phyloP scores from a whole-genome alignment of 2,329 filamentous ascomycete species.

The Fusarium verticillioides region DNA sequence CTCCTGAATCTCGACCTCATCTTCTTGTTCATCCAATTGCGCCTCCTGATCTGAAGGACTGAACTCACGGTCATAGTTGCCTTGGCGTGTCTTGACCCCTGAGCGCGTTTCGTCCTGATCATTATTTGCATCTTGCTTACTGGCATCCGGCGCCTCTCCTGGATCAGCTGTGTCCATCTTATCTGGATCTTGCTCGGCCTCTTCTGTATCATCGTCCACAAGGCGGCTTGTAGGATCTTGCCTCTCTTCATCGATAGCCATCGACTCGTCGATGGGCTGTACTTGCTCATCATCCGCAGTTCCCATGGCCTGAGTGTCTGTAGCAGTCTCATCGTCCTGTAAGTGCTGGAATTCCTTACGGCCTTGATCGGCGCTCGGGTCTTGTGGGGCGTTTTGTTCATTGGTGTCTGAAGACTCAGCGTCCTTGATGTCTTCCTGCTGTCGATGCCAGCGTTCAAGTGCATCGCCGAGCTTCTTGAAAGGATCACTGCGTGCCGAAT shows the following conservation, averaged over 20 bases:
- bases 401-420: constrained; percentile 55
- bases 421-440: constrained; percentile 83
- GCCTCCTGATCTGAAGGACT: constrained; percentile 57
- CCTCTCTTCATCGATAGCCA: constrained; percentile 81
- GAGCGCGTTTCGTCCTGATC: constrained; percentile 66
- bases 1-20: constrained; percentile 61
- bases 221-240: constrained; percentile 60
- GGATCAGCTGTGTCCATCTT: constrained; percentile 56
- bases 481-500: constrained; percentile 68
- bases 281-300: constrained; percentile 89
- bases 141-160: constrained; percentile 53
- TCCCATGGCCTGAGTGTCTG: constrained; percentile 93
- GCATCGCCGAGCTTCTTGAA: constrained; percentile 97
- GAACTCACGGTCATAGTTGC: constrained; percentile 66
- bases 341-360: constrained; percentile 94
- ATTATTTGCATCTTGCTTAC: constrained; percentile 55
- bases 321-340: constrained; percentile 80
- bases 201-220: constrained; percentile 66
- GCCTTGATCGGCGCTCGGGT: constrained; percentile 66
- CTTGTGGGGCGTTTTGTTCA: constrained; percentile 56
- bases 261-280: constrained; percentile 85
- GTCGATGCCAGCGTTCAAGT: constrained; percentile 90
- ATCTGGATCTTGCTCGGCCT: constrained; percentile 58
- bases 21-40: constrained; percentile 59
- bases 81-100: constrained; percentile 69